Conservation (phyloP, 2,329 filamentous ascomycete genomes). For the Cladophialophora yegresii region DNA sequence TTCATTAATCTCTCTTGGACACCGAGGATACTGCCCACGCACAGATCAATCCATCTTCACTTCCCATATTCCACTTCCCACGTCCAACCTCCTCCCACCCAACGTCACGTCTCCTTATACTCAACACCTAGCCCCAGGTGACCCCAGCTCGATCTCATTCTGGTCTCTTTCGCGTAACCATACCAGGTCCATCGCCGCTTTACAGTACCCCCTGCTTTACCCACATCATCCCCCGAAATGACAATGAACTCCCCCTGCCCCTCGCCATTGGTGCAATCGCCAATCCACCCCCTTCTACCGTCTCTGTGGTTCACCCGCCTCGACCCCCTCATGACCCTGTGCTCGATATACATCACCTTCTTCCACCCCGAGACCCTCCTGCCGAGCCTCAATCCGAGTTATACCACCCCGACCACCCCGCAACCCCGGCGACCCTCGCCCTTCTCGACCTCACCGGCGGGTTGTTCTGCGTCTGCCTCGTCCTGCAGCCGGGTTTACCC, state of each 20-base stretch:
- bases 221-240: background rate
- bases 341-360: background rate
- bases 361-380: background rate
- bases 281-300: constrained; percentile 1
- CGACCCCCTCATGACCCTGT: background rate
- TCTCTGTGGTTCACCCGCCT: background rate
- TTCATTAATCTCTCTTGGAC: too few relatives aligned
- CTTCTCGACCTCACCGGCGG: background rate
- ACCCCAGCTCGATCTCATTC: too few relatives aligned
- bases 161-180: too few relatives aligned
- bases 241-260: background rate
- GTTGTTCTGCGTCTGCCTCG: background rate
- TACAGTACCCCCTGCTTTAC: too few relatives aligned
- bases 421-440: background rate
- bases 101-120: background rate
- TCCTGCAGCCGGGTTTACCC: background rate
- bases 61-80: background rate
- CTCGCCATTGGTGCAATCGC: too few relatives aligned
- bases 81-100: too few relatives aligned
- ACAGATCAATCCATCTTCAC: too few relatives aligned
- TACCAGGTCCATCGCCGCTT: too few relatives aligned
- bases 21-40: background rate
- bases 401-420: background rate
- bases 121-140: too few relatives aligned
- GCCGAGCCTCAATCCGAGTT: background rate